Percentiles rank a stretch among this genome's conserved stretches.
phyloP scores from a whole-genome alignment of 2,329 filamentous ascomycete genomes.

The Xylaria sp. region DNA sequence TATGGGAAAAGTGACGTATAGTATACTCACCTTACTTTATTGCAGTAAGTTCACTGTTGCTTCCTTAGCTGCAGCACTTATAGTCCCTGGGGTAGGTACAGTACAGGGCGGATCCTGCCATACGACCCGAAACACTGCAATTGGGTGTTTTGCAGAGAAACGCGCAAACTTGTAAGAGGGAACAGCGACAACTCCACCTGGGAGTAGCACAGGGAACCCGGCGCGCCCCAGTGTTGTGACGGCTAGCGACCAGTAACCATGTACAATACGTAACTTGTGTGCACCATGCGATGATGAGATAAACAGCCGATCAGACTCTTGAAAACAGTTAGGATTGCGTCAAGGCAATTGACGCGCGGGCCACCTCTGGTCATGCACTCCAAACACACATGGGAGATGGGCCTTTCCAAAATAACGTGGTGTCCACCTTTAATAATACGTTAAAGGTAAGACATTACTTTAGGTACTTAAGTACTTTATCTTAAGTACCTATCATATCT shows the following conservation, averaged over 20 bases:
- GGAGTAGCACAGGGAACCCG: not conserved
- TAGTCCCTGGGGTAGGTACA: not conserved
- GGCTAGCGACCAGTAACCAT: not conserved
- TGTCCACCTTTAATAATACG: slow-evolving; percentile 8
- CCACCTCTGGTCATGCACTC: not conserved
- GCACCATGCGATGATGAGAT: not conserved
- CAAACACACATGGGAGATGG: not conserved
- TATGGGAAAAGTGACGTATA: slow-evolving; percentile 6
- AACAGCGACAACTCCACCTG: not conserved
- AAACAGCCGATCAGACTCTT: not conserved
- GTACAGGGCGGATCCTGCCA: not conserved
- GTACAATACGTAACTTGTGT: not conserved
- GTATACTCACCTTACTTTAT: not conserved
- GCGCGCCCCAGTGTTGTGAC: slow-evolving; percentile 14
- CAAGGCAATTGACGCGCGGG: slow-evolving; percentile 18
- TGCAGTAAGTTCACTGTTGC: not conserved
- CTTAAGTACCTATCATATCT: too few species aligned
- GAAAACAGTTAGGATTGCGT: slow-evolving; percentile 1
- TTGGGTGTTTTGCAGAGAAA: slow-evolving; percentile 8
- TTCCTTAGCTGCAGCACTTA: not conserved
- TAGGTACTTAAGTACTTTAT: too few species aligned
- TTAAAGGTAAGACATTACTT: not conserved
- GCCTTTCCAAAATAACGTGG: slow-evolving; percentile 8
- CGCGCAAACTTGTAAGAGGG: not conserved
- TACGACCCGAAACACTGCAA: slow-evolving; percentile 2